phyloP scores from a whole-genome alignment of 2,329 filamentous ascomycete genomes.

The Ophiostoma ips region DNA sequence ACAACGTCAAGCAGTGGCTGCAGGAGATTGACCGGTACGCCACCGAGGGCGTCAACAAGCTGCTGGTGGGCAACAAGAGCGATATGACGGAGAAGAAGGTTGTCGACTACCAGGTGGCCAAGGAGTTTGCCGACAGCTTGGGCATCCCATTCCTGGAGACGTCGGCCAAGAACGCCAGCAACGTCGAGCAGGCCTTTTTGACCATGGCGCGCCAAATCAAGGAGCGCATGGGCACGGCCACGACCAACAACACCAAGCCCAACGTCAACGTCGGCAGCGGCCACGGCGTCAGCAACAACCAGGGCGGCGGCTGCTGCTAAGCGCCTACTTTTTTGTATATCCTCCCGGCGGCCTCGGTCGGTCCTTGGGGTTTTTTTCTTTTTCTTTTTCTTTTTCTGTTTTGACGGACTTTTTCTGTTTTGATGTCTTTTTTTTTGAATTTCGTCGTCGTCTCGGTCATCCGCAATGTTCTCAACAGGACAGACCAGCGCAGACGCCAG shows the following conservation, averaged over 20 bases:
- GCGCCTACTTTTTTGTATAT: not conserved
- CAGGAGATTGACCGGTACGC: conserved; percentile 99
- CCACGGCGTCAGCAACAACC: conserved; percentile 62
- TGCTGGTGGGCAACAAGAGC: conserved; percentile 98
- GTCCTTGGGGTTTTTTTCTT: too few relatives aligned
- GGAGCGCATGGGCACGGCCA: conserved; percentile 96
- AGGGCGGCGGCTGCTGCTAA: conserved; percentile 24
- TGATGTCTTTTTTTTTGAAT: too few relatives aligned
- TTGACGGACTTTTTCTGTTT: too few relatives aligned
- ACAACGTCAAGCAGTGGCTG: conserved; percentile 99
- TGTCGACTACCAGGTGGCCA: conserved; percentile 97
- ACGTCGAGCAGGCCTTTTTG: conserved; percentile 98
- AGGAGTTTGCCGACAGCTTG: conserved; percentile 98
- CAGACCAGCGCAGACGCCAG: too few relatives aligned
- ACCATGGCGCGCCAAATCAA: conserved; percentile 99
- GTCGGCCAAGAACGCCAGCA: conserved; percentile 97
- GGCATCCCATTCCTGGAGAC: conserved; percentile 99
- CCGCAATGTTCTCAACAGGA: too few relatives aligned
- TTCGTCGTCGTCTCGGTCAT: too few relatives aligned
- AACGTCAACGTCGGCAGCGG: conserved; percentile 92
- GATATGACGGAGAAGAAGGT: conserved; percentile 99
- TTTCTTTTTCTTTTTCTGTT: too few relatives aligned
- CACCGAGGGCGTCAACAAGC: conserved; percentile 98
- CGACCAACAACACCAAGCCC: conserved; percentile 94
- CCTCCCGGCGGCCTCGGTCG: not conserved